A percentile compares a stretch with the other conserved stretches of the same genome.
Conservation (phyloP, 2,329 filamentous ascomycete genomes). For the Gremmenia infestans region DNA sequence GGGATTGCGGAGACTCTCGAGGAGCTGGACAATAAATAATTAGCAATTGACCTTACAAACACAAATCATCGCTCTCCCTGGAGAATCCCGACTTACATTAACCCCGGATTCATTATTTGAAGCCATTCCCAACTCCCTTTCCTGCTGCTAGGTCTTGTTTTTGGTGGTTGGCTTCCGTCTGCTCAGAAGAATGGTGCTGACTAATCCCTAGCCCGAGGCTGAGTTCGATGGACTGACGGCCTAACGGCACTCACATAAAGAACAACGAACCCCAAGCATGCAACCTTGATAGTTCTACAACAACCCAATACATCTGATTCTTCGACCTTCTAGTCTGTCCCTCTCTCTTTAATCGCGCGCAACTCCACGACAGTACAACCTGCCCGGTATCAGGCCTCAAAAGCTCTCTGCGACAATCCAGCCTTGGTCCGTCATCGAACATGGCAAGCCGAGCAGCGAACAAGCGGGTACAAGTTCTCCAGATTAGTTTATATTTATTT, state of each 20-base stretch:
- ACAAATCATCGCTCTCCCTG: background rate
- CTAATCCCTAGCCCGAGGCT: background rate
- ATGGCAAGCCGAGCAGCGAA: constrained; percentile 70
- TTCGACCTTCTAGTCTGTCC: constrained; percentile 18
- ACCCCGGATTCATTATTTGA: constrained; percentile 33
- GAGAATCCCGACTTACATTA: constrained; percentile 37
- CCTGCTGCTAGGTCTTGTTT: background rate
- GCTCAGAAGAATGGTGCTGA: background rate
- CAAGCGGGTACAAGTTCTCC: constrained; percentile 53
- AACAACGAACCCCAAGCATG: background rate
- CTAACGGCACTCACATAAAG: background rate
- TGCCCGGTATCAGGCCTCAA: background rate
- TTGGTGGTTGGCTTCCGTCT: constrained; percentile 4
- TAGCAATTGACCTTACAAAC: constrained; percentile 12
- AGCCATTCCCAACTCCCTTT: constrained; percentile 18
- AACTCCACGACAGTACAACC: constrained; percentile 21
- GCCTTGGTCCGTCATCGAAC: constrained; percentile 20
- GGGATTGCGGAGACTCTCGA: constrained; percentile 53
- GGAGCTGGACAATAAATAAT: constrained; percentile 41
- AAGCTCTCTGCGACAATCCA: background rate
- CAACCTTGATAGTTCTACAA: background rate
- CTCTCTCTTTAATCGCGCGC: constrained; percentile 24
- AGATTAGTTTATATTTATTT: constrained; percentile 42
- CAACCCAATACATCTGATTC: background rate
- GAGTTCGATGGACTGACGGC: background rate